Conservation (phyloP, 2,329 filamentous ascomycete species). For the Rutstroemia sp. region DNA sequence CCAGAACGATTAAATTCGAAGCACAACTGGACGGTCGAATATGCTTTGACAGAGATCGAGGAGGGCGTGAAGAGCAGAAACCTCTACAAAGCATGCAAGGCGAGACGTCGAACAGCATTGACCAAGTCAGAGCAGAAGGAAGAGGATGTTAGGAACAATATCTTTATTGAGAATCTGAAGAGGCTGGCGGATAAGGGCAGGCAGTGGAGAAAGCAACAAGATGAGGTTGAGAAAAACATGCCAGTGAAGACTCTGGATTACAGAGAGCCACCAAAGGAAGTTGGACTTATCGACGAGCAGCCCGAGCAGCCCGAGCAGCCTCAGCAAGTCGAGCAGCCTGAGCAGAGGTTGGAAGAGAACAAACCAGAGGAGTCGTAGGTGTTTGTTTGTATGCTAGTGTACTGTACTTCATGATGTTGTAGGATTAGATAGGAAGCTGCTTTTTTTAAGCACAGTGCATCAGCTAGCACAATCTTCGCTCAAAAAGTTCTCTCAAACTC, state of each 20-base stretch:
- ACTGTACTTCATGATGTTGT: too few species aligned
- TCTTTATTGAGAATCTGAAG: constrained; percentile 32
- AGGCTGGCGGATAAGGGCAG: constrained; percentile 48
- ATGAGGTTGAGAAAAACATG: constrained; percentile 40
- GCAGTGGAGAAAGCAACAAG: constrained; percentile 47
- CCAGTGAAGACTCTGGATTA: constrained; percentile 42
- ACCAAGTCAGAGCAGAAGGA: constrained; percentile 18
- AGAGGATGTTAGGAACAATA: constrained; percentile 17
- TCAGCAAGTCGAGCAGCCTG: too few species aligned
- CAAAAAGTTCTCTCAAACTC: too few species aligned
- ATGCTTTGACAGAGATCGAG: constrained; percentile 60
- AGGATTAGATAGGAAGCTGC: too few species aligned
- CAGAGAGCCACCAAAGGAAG: constrained; percentile 1
- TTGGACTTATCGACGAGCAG: background rate
- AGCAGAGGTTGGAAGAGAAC: too few species aligned
- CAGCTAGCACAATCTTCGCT: too few species aligned
- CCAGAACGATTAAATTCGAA: constrained; percentile 40
- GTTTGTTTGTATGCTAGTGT: too few species aligned
- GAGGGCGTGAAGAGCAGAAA: constrained; percentile 33
- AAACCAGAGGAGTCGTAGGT: too few species aligned
- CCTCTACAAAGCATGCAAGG: constrained; percentile 50
- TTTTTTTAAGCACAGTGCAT: too few species aligned
- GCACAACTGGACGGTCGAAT: constrained; percentile 68
- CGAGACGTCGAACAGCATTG: constrained; percentile 42
- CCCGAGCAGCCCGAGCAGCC: too few species aligned